phyloP scores from a whole-genome alignment of 805 yeast species.

The Isabelozyma gotoi region DNA sequence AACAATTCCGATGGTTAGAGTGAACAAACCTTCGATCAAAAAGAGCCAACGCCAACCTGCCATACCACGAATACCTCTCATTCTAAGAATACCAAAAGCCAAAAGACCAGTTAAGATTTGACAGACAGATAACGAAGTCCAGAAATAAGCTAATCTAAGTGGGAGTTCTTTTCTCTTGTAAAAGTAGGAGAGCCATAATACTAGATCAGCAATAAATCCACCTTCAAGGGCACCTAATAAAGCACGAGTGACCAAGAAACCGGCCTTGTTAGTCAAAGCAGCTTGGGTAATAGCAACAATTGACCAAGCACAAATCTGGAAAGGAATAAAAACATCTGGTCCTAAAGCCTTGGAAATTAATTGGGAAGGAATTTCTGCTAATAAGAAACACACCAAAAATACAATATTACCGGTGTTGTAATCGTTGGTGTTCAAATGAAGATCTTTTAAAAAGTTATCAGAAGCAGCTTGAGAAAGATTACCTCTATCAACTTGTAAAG shows the following conservation, averaged over 20 bases:
- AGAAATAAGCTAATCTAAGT: conserved; percentile 55
- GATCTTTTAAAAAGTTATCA: conserved; percentile 53
- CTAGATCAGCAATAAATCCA: conserved; percentile 66
- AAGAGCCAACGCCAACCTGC: conserved; percentile 67
- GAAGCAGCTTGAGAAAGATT: conserved; percentile 59
- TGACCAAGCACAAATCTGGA: conserved; percentile 58
- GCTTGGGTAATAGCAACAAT: conserved; percentile 54
- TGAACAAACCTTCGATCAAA: conserved; percentile 57
- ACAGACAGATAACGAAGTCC: conserved; percentile 49
- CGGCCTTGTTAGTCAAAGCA: conserved; percentile 36
- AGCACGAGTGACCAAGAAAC: conserved; percentile 50
- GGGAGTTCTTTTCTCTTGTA: conserved; percentile 60
- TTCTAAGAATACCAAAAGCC: conserved; percentile 51
- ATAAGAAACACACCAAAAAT: conserved; percentile 49
- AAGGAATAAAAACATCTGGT: conserved; percentile 62
- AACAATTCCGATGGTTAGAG: conserved; percentile 49
- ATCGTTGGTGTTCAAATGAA: conserved; percentile 53
- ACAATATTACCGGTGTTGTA: conserved; percentile 61
- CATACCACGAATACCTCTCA: conserved; percentile 45
- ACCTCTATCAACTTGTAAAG: conserved; percentile 58
- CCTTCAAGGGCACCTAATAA: conserved; percentile 62
- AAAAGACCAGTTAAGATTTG: conserved; percentile 36
- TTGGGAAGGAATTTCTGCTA: conserved; percentile 66
- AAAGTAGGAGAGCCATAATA: conserved; percentile 66
- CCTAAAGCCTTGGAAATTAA: conserved; percentile 63